Evolutionary conservation across 139 green algal species (phyloP).

Genomic region (Chlamydomonas sp.): DNA sequence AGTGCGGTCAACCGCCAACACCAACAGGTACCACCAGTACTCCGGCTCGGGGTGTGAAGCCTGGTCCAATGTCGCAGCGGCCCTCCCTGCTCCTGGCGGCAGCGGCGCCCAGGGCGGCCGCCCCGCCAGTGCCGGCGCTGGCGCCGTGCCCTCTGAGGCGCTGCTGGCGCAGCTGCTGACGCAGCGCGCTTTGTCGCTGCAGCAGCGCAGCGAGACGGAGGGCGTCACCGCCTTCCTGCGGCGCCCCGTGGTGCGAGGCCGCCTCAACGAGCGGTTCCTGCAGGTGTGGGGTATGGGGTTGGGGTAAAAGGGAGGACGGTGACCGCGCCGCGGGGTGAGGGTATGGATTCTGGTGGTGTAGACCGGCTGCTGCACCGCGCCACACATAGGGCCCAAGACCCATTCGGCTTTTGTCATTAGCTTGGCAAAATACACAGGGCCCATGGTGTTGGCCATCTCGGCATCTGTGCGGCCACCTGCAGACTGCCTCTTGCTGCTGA

Average conservation of each 20-base stretch:
- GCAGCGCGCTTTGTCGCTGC: constrained; percentile 46
- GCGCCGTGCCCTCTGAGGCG: constrained; percentile 1
- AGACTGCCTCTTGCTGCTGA: background rate
- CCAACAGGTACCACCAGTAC: background rate
- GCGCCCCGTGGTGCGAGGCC: constrained; percentile 55
- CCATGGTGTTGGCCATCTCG: too few species aligned
- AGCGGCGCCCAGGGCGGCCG: background rate
- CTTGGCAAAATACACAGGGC: too few species aligned
- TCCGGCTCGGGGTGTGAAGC: background rate
- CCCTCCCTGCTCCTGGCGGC: background rate
- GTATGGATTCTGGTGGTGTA: background rate
- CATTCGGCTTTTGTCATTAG: too few species aligned
- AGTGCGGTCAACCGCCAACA: background rate
- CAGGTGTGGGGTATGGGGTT: background rate
- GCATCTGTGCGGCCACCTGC: background rate
- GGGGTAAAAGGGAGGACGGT: background rate
- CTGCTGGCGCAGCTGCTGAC: constrained; percentile 34
- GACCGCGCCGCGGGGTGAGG: too few species aligned
- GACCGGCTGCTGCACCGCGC: background rate
- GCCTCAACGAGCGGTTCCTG: constrained; percentile 79
- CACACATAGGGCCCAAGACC: background rate
- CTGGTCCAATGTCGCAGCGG: constrained; percentile 14
- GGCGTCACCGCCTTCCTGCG: constrained; percentile 69
- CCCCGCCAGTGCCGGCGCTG: background rate
- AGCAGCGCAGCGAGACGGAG: constrained; percentile 33